A percentile compares a stretch with the other conserved stretches of the same genome.
phyloP scores from a whole-genome alignment of 129 eudicot species.

The Ambrosia artemisiifolia region DNA sequence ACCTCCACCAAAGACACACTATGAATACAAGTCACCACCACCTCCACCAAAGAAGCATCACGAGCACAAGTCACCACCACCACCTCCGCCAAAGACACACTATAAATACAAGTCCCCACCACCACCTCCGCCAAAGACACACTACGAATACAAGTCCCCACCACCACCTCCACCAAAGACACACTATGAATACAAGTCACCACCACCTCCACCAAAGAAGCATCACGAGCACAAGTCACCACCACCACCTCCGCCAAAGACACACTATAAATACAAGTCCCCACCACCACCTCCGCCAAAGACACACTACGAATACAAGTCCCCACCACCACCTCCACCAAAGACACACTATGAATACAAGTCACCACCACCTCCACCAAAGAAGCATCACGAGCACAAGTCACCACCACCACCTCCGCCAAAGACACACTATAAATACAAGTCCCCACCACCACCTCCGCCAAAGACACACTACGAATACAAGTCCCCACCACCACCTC shows the following conservation, averaged over 20 bases:
- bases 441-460: not conserved
- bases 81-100: constrained; percentile 1
- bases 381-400: not conserved
- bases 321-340: constrained; percentile 19
- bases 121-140: constrained; percentile 11
- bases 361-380: constrained; percentile 3
- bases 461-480: not conserved
- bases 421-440: not conserved
- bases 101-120: constrained; percentile 2
- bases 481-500: not conserved
- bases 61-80: constrained; percentile 4
- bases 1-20: not conserved
- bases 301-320: not conserved
- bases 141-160: not conserved
- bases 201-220: constrained; percentile 6
- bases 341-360: not conserved
- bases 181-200: not conserved
- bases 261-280: not conserved
- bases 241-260: constrained; percentile 11
- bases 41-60: not conserved
- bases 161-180: not conserved
- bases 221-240: constrained; percentile 8
- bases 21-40: not conserved
- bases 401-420: constrained; percentile 10
- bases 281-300: not conserved